Percentiles rank a stretch among this genome's conserved stretches.
phyloP scores from a whole-genome alignment of 148 eudicot genomes.

The Cornus florida region DNA sequence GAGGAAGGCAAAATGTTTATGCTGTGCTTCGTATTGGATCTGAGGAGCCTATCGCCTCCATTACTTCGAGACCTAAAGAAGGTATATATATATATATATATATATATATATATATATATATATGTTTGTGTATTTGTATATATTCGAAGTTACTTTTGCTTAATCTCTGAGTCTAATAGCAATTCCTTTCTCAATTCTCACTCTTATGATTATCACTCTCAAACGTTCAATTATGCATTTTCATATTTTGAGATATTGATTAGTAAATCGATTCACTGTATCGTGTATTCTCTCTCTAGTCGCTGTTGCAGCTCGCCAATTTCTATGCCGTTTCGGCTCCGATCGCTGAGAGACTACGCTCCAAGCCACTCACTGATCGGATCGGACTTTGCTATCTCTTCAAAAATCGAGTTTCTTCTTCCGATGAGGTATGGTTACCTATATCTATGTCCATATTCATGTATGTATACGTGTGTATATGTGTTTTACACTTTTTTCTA shows the following conservation, averaged over 20 bases:
- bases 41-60: conserved; percentile 63
- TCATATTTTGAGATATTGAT: not conserved
- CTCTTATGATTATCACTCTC: not conserved
- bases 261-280: not conserved
- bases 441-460: not conserved
- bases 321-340: conserved; percentile 54
- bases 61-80: conserved; percentile 57
- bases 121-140: not conserved
- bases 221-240: not conserved
- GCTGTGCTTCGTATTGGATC: conserved; percentile 69
- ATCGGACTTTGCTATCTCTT: conserved; percentile 65
- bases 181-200: not conserved
- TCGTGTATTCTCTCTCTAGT: conserved; percentile 30
- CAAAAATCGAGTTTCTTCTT: conserved; percentile 35
- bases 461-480: not conserved
- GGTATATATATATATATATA: conserved; percentile 29
- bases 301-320: conserved; percentile 79
- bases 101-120: not conserved
- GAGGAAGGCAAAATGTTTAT: conserved; percentile 41
- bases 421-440: conserved; percentile 44
- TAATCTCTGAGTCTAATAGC: not conserved
- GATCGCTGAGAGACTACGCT: conserved; percentile 12
- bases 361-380: conserved; percentile 42
- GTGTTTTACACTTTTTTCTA: not conserved
- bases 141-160: too few species aligned